These are phyloP conservation scores for Malus sylvestris DNA, from an alignment of 306 rosid species.

Conservation along the genomic window DNA sequence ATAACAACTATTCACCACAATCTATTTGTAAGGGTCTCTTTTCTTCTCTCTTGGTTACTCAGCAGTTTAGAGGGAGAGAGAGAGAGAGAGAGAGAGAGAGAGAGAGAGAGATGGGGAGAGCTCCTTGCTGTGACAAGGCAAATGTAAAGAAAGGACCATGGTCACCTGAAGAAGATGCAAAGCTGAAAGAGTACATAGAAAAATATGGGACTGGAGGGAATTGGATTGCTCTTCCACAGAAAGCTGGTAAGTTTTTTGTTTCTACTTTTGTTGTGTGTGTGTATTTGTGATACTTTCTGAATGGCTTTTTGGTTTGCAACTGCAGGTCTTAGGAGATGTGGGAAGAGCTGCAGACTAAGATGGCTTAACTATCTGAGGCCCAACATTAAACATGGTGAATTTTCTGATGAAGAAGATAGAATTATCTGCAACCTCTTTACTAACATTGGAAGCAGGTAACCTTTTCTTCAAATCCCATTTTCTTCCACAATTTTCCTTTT, in stretches of 20 bases:
- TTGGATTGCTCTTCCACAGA: constrained; percentile 89
- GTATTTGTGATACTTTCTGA: background rate
- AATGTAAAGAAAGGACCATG: constrained; percentile 95
- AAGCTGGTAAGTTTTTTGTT: constrained; percentile 42
- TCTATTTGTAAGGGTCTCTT: background rate
- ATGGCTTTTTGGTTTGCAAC: constrained; percentile 7
- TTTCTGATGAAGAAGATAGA: constrained; percentile 76
- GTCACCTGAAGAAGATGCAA: constrained; percentile 94
- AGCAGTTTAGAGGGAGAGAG: constrained; percentile 2
- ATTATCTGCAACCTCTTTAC: constrained; percentile 72
- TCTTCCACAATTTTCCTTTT: background rate
- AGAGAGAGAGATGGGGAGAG: constrained; percentile 54
- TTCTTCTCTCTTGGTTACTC: background rate
- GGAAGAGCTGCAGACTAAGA: constrained; percentile 89
- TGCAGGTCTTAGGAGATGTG: constrained; percentile 84
- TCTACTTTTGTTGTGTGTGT: no score
- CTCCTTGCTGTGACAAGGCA: constrained; percentile 95
- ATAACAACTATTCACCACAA: background rate
- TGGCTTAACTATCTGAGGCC: constrained; percentile 98
- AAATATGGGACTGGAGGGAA: constrained; percentile 83
- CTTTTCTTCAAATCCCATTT: background rate
- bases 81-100: background rate
- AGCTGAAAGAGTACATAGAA: constrained; percentile 60
- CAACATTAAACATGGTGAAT: constrained; percentile 82
- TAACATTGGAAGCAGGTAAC: constrained; percentile 91